Evolutionary conservation across 768 basidiomycete species (phyloP).

Genomic region (Pulveroboletus frians): DNA sequence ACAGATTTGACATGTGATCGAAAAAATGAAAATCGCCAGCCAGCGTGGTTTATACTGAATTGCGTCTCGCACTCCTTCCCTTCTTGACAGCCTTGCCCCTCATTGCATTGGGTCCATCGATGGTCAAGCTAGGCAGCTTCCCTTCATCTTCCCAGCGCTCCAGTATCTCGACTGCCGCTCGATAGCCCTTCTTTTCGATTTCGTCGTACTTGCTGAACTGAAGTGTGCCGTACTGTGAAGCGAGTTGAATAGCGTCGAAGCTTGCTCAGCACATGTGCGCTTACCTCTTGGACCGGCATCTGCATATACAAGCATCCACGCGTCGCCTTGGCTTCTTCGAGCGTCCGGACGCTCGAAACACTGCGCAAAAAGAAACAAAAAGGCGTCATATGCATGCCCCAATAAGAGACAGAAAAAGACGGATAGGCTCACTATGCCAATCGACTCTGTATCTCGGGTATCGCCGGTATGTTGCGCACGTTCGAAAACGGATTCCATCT

Average conservation of each 20-base stretch:
- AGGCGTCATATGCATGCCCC: conserved; percentile 2
- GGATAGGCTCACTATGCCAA: conserved; percentile 75
- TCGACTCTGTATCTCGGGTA: conserved; percentile 90
- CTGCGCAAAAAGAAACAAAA: conserved; percentile 39
- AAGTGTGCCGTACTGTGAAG: conserved; percentile 78
- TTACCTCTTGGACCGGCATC: conserved; percentile 91
- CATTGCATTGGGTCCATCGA: conserved; percentile 49
- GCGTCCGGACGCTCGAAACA: conserved; percentile 90
- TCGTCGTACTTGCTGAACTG: conserved; percentile 89
- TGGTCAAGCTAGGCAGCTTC: conserved; percentile 66
- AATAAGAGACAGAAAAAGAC: neutral
- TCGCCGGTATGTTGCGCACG: conserved; percentile 72
- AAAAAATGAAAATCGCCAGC: neutral
- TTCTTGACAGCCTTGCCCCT: conserved; percentile 49
- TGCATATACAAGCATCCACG: conserved; percentile 87
- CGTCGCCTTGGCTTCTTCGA: conserved; percentile 91
- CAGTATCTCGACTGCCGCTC: conserved; percentile 64
- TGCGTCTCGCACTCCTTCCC: conserved; percentile 72
- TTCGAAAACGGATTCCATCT: conserved; percentile 89
- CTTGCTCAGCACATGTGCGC: conserved; percentile 9
- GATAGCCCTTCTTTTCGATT: conserved; percentile 77
- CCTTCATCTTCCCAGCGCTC: conserved; percentile 80
- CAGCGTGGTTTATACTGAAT: conserved; percentile 45
- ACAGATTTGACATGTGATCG: neutral
- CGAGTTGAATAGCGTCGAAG: neutral